phyloP scores from a whole-genome alignment of 768 basidiomycete genomes.

The Leucocoprinus birnbaumii region DNA sequence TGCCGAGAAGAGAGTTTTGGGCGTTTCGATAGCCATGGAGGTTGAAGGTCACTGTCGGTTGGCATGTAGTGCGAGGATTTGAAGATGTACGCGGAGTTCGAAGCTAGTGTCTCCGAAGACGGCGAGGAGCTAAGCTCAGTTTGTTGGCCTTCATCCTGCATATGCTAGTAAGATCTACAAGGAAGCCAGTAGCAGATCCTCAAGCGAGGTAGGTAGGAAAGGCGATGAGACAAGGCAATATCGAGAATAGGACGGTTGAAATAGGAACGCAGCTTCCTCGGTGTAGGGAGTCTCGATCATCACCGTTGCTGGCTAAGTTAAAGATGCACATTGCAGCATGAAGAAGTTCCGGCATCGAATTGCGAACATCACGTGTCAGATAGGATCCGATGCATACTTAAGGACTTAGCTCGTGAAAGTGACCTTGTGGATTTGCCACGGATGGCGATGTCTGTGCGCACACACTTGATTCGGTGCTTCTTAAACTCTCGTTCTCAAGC shows the following conservation, averaged over 20 bases:
- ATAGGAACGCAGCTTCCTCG: no score
- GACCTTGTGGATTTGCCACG: no score
- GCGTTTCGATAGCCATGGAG: background rate
- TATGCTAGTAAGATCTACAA: no score
- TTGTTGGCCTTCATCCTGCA: background rate
- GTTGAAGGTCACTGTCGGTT: background rate
- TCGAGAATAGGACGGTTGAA: no score
- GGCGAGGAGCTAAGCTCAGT: background rate
- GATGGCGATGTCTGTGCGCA: constrained; percentile 10
- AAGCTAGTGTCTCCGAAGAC: background rate
- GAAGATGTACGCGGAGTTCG: background rate
- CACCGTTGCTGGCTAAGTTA: no score
- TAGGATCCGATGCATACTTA: background rate
- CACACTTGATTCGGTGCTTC: constrained; percentile 5
- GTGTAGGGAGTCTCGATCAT: no score
- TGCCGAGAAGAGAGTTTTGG: background rate
- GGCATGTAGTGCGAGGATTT: background rate
- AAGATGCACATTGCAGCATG: no score
- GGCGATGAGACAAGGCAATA: no score
- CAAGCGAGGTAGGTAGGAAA: no score
- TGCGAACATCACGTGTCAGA: background rate
- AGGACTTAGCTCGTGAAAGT: no score
- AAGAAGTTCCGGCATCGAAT: no score
- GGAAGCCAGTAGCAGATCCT: no score
- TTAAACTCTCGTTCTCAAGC: constrained; percentile 4